Evolutionary conservation across 805 yeast genomes (phyloP), one percentile per base, ranked within the genome.

Genomic region (Lachancea quebecensis): DNA sequence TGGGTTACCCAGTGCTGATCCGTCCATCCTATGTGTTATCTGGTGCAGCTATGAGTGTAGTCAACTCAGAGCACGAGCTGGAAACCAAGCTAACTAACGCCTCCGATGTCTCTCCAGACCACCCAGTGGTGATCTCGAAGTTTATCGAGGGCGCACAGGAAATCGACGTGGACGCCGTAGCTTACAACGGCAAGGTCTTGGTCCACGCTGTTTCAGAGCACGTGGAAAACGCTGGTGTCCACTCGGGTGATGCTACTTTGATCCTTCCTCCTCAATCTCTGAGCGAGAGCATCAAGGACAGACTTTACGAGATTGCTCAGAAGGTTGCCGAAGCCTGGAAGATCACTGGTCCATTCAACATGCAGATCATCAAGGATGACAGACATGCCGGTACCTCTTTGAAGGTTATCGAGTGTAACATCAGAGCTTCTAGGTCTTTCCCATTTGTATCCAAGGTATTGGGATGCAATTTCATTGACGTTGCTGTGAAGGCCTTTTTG

Each of bases 41-140:
- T 46, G 99, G 99, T 71, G 98, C 99, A 50, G 98, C 99, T 49
- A 93, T 91, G 99, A 83, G 93, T 50, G 96, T 89, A 36, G 90
- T 93, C 55, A 78, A 78, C 62, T 78, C 77, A 50, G 82, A 83
- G 64, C 71, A 75, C 39, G 97, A 93, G 66, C 78, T 91, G 55
- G 93, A 82, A 57, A 64, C 78, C 41, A 89, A 93, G 68, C 75
- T 91, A 58, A 79, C 83, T 49, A 81, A 82, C 59, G 99, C 99
- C 38, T 81, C 96, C 35, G 82, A 86, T 58, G 96, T 91, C 47
- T 86, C 96, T 30, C 85, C 89, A 51, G 98, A 93, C 61, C 95
- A 91, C 65, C 99, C 99, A 18, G 99, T 91, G 52, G 99, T 91
- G 45, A 91, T 91, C 62, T 84, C 97, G 58, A 93, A 91, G 69